A percentile compares a stretch with the other conserved stretches of the same genome.
Evolutionary conservation across 129 eudicot species (phyloP).

Genomic region (Scalesia atractyloides): DNA sequence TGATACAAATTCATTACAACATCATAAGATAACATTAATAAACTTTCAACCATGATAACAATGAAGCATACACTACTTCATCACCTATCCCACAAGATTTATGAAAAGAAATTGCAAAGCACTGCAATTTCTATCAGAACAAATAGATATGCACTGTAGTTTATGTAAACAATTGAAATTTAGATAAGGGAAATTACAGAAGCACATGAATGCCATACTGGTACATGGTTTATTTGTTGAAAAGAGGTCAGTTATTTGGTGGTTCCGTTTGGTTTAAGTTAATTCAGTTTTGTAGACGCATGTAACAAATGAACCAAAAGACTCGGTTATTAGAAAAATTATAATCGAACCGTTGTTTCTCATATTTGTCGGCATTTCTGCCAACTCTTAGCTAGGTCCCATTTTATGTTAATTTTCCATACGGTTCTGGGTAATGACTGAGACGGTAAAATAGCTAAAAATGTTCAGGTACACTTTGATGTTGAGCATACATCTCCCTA

Average conservation of each 20-base stretch:
- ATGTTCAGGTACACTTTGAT: background rate
- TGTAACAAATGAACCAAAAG: background rate
- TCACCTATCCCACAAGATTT: background rate
- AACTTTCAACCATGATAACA: background rate
- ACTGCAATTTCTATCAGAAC: background rate
- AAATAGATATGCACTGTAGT: background rate
- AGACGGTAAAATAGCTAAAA: background rate
- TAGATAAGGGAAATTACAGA: background rate
- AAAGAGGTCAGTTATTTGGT: background rate
- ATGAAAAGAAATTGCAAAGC: background rate
- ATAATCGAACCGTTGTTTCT: background rate
- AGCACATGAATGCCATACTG: background rate
- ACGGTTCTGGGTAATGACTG: background rate
- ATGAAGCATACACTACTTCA: background rate
- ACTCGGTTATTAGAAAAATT: background rate
- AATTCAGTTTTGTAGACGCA: background rate
- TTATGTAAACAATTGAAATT: background rate
- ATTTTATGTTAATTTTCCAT: background rate
- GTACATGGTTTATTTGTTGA: background rate
- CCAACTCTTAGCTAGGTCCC: background rate
- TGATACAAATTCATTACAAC: background rate
- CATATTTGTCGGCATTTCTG: background rate
- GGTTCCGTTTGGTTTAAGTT: background rate
- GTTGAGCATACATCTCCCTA: background rate
- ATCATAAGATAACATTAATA: too few relatives aligned